Evolutionary conservation across 2,329 filamentous ascomycete genomes (phyloP), one percentile per base, ranked within the genome.

Genomic region (Pestalotiopsis sp.): DNA sequence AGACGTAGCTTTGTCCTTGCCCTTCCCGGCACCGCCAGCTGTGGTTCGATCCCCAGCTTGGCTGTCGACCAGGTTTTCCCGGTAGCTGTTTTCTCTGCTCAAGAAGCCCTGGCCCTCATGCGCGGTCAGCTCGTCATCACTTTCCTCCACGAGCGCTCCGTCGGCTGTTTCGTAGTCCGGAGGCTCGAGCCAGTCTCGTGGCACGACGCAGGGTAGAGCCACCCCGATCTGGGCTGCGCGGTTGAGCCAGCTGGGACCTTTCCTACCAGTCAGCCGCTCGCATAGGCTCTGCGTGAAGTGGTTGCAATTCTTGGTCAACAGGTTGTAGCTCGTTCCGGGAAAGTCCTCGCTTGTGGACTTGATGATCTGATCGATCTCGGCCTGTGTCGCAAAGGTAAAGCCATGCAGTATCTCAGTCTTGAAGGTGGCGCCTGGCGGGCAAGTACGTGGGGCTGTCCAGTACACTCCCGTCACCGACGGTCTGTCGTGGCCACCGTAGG

Each of bases 301-400:
- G 78, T 97, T 97, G 86, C 93, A 97, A 80, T 97, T 97, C 74
- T 90, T 90, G 23, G 91, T 94, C 59, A 97, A 85, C 14, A 97
- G 87, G 75, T 96, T 95, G 80, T 97, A 96, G 14, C 87, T 87
- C 0, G 90, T 90, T 27, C 93, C 93, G 68, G 90, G 86, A 75
- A 96, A 97, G 73, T 91, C 86, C 57, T 91, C 87, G 1, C 91
- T 93, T 13, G 91, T 91, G 68, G 85, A 84, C 73, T 87, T 88
- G 59, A 97, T 87, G 56, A 93, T 91, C 14, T 83, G 77, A 66
- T 94, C 90, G 72, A 96, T 91, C 79, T 96, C 93, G 68, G 86
- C 82, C 25, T 88, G 84, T 2, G 90, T 85, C 27, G 88, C 88
- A 69, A 94, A 88, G 6, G 92, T 93, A 80, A 94, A 93, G 70